Evolutionary conservation across 1,284 basidiomycete species (phyloP), one percentile per base, ranked within the genome.

Genomic region (Apiotrichum brassicae): DNA sequence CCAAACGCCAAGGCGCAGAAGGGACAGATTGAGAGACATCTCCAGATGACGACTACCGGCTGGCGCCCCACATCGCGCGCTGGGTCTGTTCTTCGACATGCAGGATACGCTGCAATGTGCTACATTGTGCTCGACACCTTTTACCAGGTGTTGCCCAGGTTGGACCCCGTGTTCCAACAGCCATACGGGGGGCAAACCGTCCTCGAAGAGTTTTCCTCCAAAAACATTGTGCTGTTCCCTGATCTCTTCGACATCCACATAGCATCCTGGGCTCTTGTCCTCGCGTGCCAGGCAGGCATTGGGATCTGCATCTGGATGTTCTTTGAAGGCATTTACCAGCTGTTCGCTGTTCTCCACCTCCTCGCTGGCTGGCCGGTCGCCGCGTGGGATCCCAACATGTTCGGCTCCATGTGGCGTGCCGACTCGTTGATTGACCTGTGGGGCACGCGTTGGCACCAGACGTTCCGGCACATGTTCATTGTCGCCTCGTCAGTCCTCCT

Each of bases 381-480:
- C 30, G 54, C 54, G 2, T 73, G 68, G 70, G 63, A 68, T 48
- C 53, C 62, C 23, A 62, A 66, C 48, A 49, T 74, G 37, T 68
- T 71, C 40, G 60, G 69, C 43, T 36, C 48, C 19, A 68, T 70
- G 4, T 63, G 64, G 53, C 51, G 41, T 22, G 61, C 66, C 6
- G 66, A 67, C 48, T 68, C 65, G 51, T 30, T 74, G 33, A 50
- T 71, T 37, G 65, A 72, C 26, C 60, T 74, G 19, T 74, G 72
- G 72, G 71, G 72, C 4, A 61, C 57, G 40, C 45, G 72, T 36
- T 74, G 72, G 72, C 72, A 74, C 57, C 68, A 71, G 61, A 41
- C 69, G 26, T 44, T 44, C 49, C 59, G 66, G 3, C 39, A 41
- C 38, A 23, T 18, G 18, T 48, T 48, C 37, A 35, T 35, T 16